Percentiles rank a stretch among this genome's conserved stretches.
phyloP scores from a whole-genome alignment of 75 land plant genomes.

The Gnetum montanum region DNA sequence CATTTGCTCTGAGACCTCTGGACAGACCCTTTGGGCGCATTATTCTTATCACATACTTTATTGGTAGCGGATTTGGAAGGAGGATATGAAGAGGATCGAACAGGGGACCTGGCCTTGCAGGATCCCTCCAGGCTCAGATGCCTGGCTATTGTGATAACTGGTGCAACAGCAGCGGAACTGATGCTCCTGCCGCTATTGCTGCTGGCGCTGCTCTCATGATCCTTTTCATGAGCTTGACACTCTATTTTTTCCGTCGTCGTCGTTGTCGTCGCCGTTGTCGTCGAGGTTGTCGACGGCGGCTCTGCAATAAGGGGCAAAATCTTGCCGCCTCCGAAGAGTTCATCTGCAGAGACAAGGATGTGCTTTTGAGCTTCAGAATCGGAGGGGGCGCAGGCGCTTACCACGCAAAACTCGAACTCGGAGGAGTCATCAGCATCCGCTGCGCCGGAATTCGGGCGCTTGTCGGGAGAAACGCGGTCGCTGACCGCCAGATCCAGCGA shows the following conservation, averaged over 20 bases:
- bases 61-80: not conserved
- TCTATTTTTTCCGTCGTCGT: not conserved
- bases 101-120: not conserved
- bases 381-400: not conserved
- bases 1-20: not conserved
- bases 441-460: not conserved
- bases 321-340: slow-evolving; percentile 3
- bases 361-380: not conserved
- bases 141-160: slow-evolving; percentile 2
- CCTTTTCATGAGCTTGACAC: no score
- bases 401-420: slow-evolving; percentile 4
- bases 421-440: not conserved
- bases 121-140: slow-evolving; percentile 1
- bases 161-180: no score
- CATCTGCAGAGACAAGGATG: not conserved
- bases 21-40: not conserved
- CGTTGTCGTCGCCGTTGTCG: no score
- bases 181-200: no score
- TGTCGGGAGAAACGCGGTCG: slow-evolving; percentile 3
- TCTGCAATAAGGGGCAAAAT: not conserved
- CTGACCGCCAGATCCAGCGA: not conserved
- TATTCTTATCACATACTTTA: not conserved
- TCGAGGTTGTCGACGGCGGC: no score
- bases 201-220: no score
- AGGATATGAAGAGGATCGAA: slow-evolving; percentile 5